Conservation (phyloP, 768 basidiomycete species). For the Lanmaoa rubissima region DNA sequence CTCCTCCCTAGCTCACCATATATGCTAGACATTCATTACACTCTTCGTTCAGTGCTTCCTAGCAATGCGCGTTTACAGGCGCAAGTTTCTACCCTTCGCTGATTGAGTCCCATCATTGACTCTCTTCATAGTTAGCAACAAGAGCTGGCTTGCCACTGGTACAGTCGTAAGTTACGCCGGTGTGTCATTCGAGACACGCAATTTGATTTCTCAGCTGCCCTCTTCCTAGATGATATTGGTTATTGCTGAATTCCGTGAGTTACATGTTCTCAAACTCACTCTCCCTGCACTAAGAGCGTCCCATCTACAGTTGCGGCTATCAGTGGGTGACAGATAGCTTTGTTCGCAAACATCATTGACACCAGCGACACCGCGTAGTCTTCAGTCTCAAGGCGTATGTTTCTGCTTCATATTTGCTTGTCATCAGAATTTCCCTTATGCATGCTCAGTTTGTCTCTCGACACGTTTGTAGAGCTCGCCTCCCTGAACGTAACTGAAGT, state of each 20-base stretch:
- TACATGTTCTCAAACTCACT: too few species aligned
- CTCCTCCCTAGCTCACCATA: too few species aligned
- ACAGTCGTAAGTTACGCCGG: constrained; percentile 23
- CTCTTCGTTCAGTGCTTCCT: too few species aligned
- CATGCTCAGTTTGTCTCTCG: constrained; percentile 34
- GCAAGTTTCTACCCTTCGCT: too few species aligned
- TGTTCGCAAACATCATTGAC: constrained; percentile 1
- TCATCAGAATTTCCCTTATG: constrained; percentile 1
- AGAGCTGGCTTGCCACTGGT: constrained; percentile 36
- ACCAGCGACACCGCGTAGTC: constrained; percentile 22
- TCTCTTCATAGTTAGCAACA: constrained; percentile 4
- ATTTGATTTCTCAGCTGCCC: not conserved
- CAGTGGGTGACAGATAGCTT: constrained; percentile 24
- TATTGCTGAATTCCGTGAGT: constrained; percentile 38
- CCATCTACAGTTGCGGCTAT: constrained; percentile 27
- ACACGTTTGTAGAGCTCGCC: not conserved
- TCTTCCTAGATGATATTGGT: constrained; percentile 30
- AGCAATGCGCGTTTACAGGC: too few species aligned
- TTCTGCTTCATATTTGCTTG: not conserved
- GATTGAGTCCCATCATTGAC: too few species aligned
- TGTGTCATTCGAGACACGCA: too few species aligned
- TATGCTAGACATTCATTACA: too few species aligned
- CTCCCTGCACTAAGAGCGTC: not conserved
- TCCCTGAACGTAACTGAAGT: too few species aligned
- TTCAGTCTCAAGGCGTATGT: constrained; percentile 38